Base-by-base conservation (phyloP, 805 yeast species). In the Metschnikowia colocasiae region DNA sequence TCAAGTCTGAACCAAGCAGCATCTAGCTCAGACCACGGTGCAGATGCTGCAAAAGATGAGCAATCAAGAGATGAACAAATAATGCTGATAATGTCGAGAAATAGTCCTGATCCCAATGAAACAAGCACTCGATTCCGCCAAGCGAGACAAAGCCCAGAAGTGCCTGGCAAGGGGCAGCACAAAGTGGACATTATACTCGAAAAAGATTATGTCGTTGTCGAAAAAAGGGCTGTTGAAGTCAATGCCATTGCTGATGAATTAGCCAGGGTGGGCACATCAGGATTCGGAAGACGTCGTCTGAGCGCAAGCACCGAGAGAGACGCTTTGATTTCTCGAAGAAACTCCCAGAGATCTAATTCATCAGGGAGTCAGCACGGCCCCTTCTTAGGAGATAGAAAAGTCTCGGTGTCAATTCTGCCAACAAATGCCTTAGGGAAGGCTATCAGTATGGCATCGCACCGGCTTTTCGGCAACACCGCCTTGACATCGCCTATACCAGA, bases 191-290 rank as follows among this genome's bases (percentile, higher is more conserved):
- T 76, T 19, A 73, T 77, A 22, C 68, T 82, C 47, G 96, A 89
- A 57, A 83, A 81, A 54, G 97, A 90, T 59, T 92, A 92, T 58
- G 98, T 92, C 29, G 95, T 92, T 33, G 91, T 92, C 25, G 98
- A 92, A 63, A 94, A 92, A 63, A 79, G 95, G 42, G 88, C 94
- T 0, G 97, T 92, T 3, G 98, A 94, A 62, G 95, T 92, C 7
- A 92, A 92, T 69, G 92, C 96, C 2, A 74, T 94, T 48, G 99
- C 99, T 2, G 98, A 92, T 64, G 97, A 91, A 62, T 69, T 92
- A 43, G 91, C 88, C 13, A 69, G 72, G 49, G 83, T 83, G 2
- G 83, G 82, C 1, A 65, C 73, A 47, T 75, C 78, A 6, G 73
- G 76, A 5, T 74, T 76, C 27, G 82, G 79, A 7, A 60, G 68